These are phyloP conservation scores for Ascochyta koolunga DNA, from an alignment of 2,329 filamentous ascomycete genomes.

Conservation along the genomic window DNA sequence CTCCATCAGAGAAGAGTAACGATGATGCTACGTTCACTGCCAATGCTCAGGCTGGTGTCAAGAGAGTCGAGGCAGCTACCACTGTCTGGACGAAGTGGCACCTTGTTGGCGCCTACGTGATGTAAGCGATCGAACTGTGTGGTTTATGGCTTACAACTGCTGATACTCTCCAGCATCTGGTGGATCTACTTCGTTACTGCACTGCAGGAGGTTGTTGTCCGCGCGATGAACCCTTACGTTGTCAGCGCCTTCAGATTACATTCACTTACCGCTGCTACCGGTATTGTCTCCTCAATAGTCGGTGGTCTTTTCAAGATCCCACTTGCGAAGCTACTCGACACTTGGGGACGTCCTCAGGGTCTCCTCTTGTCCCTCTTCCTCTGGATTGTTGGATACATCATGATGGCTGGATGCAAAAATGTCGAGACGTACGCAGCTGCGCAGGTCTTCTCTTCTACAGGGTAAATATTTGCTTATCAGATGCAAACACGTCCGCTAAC, in stretches of 20 bases:
- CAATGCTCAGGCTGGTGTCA: slow-evolving; percentile 44
- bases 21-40: slow-evolving; percentile 20
- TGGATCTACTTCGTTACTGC: slow-evolving; percentile 56
- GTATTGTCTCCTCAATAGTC: slow-evolving; percentile 42
- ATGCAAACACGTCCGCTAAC: not conserved
- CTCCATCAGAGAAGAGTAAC: slow-evolving; percentile 8
- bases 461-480: slow-evolving; percentile 57
- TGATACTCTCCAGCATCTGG: slow-evolving; percentile 47
- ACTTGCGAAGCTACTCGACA: slow-evolving; percentile 47
- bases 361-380: slow-evolving; percentile 35
- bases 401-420: slow-evolving; percentile 68
- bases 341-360: slow-evolving; percentile 47
- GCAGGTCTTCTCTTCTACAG: slow-evolving; percentile 69
- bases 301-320: slow-evolving; percentile 45
- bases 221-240: slow-evolving; percentile 48
- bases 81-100: slow-evolving; percentile 47
- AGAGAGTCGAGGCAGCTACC: slow-evolving; percentile 46
- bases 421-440: slow-evolving; percentile 67
- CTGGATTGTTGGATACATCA: slow-evolving; percentile 55
- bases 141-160: not conserved
- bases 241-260: slow-evolving; percentile 38
- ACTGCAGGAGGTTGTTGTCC: slow-evolving; percentile 50
- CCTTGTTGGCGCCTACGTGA: slow-evolving; percentile 41
- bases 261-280: slow-evolving; percentile 41
- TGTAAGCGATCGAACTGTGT: slow-evolving; percentile 28